Evolutionary conservation across 2,329 filamentous ascomycete genomes (phyloP), one percentile per base, ranked within the genome.

Genomic region (Botrytis cinerea): DNA sequence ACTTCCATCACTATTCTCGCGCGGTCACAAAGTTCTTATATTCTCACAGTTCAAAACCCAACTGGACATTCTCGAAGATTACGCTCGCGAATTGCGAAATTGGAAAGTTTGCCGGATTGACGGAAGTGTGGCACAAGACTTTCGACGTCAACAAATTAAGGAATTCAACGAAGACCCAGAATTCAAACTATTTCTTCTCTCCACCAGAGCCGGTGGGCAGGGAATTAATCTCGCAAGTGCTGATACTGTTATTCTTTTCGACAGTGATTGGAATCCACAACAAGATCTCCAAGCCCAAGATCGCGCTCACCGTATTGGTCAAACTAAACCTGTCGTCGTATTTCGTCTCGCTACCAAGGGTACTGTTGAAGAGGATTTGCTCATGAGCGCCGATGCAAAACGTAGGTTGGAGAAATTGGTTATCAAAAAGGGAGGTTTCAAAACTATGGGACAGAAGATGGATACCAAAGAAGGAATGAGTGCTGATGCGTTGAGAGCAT

Each of bases 41-140:
- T 99, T 99, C 82, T 97, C 93, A 0, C 96, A 99, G 80, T 99
- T 99, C 84, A 97, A 95, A 73, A 97, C 92, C 0, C 95, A 97
- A 76, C 89, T 99, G 0, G 94, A 98, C 79, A 92, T 99, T 2
- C 85, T 99, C 0, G 90, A 97, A 75, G 92, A 95, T 72, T 99
- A 97, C 83, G 94, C 94, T 64, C 85, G 84, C 5, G 87, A 90
- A n/a, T 87, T 98, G 1, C 91, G 93, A 12, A 84, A 86, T 1
- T 98, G 94, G 93, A 88, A 90, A 1, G 87, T 92, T 38, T 97
- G 95, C 79, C 93, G 96, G 9, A 97, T 99, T 71, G 96, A 98
- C 78, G 96, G 96, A 18, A 91, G 89, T 0, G 93, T 98, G 6
- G 87, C 92, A 0, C 95, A 98, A 78, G 85, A 87, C 2, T 89